phyloP scores from a whole-genome alignment of 2,329 filamentous ascomycete genomes.

The Pezizomycotina sp. region DNA sequence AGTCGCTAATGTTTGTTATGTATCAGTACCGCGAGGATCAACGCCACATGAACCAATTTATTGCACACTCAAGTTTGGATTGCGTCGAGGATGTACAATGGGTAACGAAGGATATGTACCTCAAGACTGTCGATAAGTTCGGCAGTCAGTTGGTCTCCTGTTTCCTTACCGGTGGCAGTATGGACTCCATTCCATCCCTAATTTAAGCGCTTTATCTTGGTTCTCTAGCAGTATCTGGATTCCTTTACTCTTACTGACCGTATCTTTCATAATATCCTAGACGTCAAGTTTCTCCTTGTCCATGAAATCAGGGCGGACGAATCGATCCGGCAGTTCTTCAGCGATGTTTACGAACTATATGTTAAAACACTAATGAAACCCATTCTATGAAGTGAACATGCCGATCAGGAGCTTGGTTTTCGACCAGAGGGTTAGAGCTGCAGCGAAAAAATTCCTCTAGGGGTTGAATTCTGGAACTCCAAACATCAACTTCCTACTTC shows the following conservation, averaged over 20 bases:
- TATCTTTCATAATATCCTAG: too few relatives aligned
- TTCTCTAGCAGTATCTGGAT: too few relatives aligned
- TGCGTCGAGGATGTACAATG: conserved; percentile 95
- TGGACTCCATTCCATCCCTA: conserved; percentile 15
- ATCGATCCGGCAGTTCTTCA: conserved; percentile 85
- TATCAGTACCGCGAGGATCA: conserved; percentile 63
- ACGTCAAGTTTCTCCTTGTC: conserved; percentile 84
- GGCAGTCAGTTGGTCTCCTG: conserved; percentile 90
- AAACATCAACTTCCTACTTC: too few relatives aligned
- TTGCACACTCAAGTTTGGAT: conserved; percentile 83
- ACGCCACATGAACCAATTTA: conserved; percentile 91
- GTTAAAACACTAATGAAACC: conserved; percentile 94
- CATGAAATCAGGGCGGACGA: conserved; percentile 90
- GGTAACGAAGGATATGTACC: conserved; percentile 58
- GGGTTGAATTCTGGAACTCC: too few relatives aligned
- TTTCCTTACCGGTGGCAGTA: conserved; percentile 73
- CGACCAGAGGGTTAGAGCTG: conserved; percentile 60
- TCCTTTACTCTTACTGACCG: too few relatives aligned
- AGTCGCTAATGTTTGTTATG: not conserved
- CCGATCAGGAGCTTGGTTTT: conserved; percentile 79
- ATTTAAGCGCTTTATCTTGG: too few relatives aligned
- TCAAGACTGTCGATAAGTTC: conserved; percentile 93
- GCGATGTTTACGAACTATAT: conserved; percentile 91
- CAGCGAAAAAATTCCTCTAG: conserved; percentile 82
- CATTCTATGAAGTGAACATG: conserved; percentile 78